Base-by-base conservation (phyloP, 2,329 filamentous ascomycete genomes). In the Zasmidium angulare region DNA sequence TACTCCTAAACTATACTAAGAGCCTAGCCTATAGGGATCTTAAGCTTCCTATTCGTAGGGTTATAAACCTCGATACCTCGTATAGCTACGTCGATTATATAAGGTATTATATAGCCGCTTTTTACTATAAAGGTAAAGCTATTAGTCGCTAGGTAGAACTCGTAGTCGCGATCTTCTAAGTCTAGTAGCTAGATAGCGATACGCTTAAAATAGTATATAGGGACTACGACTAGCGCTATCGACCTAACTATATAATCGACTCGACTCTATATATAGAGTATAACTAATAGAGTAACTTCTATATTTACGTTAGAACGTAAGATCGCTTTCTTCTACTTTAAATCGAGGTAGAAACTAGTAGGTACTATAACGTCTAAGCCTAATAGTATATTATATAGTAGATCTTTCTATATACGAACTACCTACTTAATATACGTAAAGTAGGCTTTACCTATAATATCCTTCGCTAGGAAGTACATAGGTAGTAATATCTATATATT, bases 391-490 rank as follows among this genome's bases (percentile, higher is more conserved):
- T n/a, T n/a, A n/a, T n/a, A n/a, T n/a, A 9, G 46, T 46, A 46
- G 51, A 4, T 50, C 22, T 17, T 26, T 23, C 12, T 17, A 23
- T 14, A 40, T 14, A 12, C n/a, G 22, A 14, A 36, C 29, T 36
- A 36, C 7, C 29, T 36, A 36, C 14, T 7, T 36, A 36, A 36
- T 36, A 14, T 36, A 36, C 29, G 46, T 46, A 46, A 9, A 3
- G 19, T 46, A 46, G 51, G 20, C n/a, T n/a, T n/a, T n/a, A n/a
- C n/a, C n/a, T n/a, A n/a, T n/a, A 54, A 54, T 4, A 46, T 46
- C n/a, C n/a, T n/a, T n/a, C n/a, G n/a, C n/a, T n/a, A n/a, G n/a
- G n/a, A n/a, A n/a, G n/a, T n/a, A n/a, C 10, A 54, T 54, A 1
- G 20, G 51, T 17, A 54, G 40, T n/a, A 23, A 10, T 7, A 31